Evolutionary conservation across 805 yeast genomes (phyloP), one percentile per base, ranked within the genome.

Genomic region (Kuraishia floccosa): DNA sequence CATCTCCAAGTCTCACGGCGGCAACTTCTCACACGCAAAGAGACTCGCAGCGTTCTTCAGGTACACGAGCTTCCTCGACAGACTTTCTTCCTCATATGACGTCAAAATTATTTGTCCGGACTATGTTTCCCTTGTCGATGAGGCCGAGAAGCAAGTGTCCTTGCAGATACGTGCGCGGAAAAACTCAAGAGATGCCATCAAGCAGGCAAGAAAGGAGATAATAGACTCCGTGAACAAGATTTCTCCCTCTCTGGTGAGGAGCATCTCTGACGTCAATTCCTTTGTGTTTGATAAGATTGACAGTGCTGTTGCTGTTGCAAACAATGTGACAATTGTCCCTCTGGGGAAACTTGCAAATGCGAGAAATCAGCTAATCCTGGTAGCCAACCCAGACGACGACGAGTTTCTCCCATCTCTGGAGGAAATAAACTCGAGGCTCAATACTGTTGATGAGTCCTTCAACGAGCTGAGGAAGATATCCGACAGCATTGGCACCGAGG

Each of bases 1-100:
- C 45, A 76, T 91, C 52, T 75, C 93, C 8, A 78, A 72, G 54
- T 94, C 97, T 19, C 96, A 91, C 52, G 82, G 85, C 46, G 83
- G 81, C 40, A 72, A 83, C 47, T 48, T 71, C 32, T 51, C 60
- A 12, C 97, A 91, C 46, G 96, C 94, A 7, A 71, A 72, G 38
- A 68, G 75, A 25, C 63, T 91, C 35, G 78, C 85, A 26, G 65
- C 78, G 9, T 82, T 65, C 50, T 77, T 91, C 41, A 50, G 57
- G 33, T 61, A 68, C 37, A 59, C 71, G 35, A 67, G 70, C 20
- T 49, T 59, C 23, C 65, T 79, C 40, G 50, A 54, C 43, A 46
- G 60, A 40, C 45, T 68, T 50, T 47, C 77, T 52, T 35, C 46
- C 35, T 47, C 54, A 24, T 38, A 50, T 35, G 49, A 52, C 25